Evolutionary conservation across 2,329 filamentous ascomycete genomes (phyloP).

Genomic region (Zymoseptoria ardabiliae): DNA sequence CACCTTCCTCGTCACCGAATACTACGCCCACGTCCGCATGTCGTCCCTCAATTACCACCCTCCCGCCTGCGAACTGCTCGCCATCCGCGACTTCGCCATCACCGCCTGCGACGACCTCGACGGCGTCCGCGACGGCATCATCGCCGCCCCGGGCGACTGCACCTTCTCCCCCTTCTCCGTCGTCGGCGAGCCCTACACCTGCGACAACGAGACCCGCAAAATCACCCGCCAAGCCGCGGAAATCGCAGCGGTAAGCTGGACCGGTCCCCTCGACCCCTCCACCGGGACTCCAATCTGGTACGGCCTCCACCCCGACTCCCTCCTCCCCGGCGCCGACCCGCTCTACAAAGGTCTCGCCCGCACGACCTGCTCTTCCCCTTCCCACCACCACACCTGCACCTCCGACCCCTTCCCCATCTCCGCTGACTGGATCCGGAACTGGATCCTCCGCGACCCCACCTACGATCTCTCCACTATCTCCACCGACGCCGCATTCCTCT

Average conservation of each 20-base stretch:
- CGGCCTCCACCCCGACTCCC: constrained; percentile 17
- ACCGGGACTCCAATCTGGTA: constrained; percentile 27
- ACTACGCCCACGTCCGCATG: constrained; percentile 29
- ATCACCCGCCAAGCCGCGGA: constrained; percentile 27
- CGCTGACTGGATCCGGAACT: constrained; percentile 30
- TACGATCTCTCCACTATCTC: constrained; percentile 15
- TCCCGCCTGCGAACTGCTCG: constrained; percentile 30
- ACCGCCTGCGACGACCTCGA: constrained; percentile 32
- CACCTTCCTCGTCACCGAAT: constrained; percentile 23
- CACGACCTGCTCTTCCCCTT: constrained; percentile 17
- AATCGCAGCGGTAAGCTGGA: constrained; percentile 29
- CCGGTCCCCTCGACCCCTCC: constrained; percentile 19
- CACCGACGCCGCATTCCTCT: constrained; percentile 11
- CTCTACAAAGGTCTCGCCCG: constrained; percentile 19
- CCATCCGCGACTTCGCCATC: constrained; percentile 30
- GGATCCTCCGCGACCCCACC: constrained; percentile 25
- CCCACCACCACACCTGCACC: constrained; percentile 15
- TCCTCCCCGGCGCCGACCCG: constrained; percentile 17
- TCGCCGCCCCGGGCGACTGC: constrained; percentile 25
- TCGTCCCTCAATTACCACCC: constrained; percentile 23
- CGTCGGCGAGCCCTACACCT: constrained; percentile 23
- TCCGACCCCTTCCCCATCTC: constrained; percentile 26
- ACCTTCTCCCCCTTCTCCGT: constrained; percentile 26
- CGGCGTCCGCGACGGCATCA: constrained; percentile 32
- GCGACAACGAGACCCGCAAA: constrained; percentile 15